phyloP scores from a whole-genome alignment of 139 green algal genomes.

The Diplosphaera chodatii region DNA sequence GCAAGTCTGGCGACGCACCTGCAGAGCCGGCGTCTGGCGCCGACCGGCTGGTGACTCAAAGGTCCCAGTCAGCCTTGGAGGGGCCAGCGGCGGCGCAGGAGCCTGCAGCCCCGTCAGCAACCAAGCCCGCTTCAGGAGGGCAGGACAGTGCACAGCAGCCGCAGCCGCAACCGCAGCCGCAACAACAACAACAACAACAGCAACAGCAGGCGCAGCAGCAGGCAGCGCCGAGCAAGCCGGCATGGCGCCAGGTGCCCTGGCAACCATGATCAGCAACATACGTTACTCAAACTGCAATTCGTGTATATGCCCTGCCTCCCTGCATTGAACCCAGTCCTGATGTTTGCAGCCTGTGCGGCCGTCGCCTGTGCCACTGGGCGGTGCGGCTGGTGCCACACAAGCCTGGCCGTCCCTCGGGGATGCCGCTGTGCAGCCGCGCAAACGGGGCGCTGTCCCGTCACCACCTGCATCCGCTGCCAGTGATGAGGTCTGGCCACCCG shows the following conservation, averaged over 20 bases:
- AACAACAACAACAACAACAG: background rate
- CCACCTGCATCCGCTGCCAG: background rate
- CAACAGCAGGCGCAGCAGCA: background rate
- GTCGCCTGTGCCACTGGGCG: constrained; percentile 7
- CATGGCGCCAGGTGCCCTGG: background rate
- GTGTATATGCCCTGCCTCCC: too few relatives aligned
- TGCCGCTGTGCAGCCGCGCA: constrained; percentile 62
- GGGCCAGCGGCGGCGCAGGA: background rate
- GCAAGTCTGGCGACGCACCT: background rate
- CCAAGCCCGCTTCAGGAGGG: background rate
- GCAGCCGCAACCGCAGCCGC: too few relatives aligned
- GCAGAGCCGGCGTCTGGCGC: background rate
- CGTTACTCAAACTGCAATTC: too few relatives aligned
- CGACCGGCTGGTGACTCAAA: background rate
- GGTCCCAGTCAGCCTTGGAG: background rate
- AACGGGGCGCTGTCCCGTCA: constrained; percentile 38
- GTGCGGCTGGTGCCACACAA: background rate
- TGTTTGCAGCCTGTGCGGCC: background rate
- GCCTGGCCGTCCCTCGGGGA: constrained; percentile 75
- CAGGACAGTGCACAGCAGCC: too few relatives aligned
- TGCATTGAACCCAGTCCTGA: too few relatives aligned
- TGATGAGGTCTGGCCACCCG: too few relatives aligned
- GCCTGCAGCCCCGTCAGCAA: too few relatives aligned
- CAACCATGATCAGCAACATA: too few relatives aligned
- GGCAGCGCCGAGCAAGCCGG: background rate